Evolutionary conservation across 371 early-diverging fungal species (phyloP).

Genomic region (Mucor plumbeus): DNA sequence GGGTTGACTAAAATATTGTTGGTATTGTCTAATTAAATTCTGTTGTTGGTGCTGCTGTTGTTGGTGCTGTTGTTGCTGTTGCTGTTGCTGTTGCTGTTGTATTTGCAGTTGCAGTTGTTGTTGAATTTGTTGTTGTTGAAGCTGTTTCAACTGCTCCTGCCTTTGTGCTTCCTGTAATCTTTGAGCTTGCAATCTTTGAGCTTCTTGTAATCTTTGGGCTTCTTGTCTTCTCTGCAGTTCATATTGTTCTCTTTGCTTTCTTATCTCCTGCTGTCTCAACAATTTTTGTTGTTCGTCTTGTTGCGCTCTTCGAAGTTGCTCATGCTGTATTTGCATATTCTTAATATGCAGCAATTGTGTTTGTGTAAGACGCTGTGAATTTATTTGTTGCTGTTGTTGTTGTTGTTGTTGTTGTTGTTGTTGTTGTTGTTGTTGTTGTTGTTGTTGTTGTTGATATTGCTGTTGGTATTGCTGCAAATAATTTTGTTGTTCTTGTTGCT

Average conservation of each 20-base stretch:
- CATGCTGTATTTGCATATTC: constrained; percentile 8
- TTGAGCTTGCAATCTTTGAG: background rate
- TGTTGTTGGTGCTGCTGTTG: background rate
- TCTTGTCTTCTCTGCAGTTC: constrained; percentile 5
- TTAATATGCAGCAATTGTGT: constrained; percentile 8
- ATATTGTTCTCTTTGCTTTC: constrained; percentile 3
- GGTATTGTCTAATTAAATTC: background rate
- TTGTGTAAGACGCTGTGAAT: background rate
- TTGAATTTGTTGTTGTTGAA: background rate
- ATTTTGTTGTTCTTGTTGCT: background rate
- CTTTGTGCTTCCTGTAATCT: constrained; percentile 10
- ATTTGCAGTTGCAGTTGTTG: background rate
- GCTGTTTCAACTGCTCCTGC: constrained; percentile 3
- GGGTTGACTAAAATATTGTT: background rate
- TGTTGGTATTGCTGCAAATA: background rate
- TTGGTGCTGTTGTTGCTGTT: background rate
- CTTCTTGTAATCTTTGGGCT: constrained; percentile 1
- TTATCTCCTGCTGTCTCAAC: background rate
- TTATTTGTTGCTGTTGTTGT: constrained; percentile 13
- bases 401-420: constrained; percentile 3
- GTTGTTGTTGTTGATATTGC: background rate
- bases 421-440: constrained; percentile 4
- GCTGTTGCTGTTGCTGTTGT: background rate
- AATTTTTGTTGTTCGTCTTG: constrained; percentile 17
- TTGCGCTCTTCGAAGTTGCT: constrained; percentile 1